Percentiles rank a stretch among this genome's conserved stretches.
Conservation (phyloP, 73 alveolate species). For the Tetrahymena thermophila region DNA sequence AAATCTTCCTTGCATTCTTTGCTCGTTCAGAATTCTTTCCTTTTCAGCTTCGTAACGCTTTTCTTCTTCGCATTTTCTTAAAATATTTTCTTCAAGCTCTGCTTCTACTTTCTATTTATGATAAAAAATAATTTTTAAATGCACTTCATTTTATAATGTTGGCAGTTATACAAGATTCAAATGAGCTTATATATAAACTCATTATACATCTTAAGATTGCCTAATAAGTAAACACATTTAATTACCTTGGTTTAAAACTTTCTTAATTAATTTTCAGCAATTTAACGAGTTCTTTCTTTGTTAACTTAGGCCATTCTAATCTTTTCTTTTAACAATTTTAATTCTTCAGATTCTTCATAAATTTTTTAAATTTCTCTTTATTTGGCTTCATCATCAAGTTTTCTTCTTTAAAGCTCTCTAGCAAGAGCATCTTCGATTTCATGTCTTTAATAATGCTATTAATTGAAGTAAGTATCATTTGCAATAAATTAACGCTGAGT, state of each 20-base stretch:
- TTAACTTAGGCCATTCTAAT: slow-evolving; percentile 31
- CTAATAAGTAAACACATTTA: not conserved
- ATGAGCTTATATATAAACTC: not conserved
- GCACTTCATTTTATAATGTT: not conserved
- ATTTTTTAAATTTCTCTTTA: slow-evolving; percentile 34
- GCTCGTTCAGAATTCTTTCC: slow-evolving; percentile 9
- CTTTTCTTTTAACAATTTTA: slow-evolving; percentile 29
- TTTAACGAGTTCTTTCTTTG: slow-evolving; percentile 39
- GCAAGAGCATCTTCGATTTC: slow-evolving; percentile 30
- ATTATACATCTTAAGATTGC: not conserved
- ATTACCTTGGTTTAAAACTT: not conserved
- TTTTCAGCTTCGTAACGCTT: slow-evolving; percentile 17
- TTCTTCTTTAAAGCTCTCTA: slow-evolving; percentile 36
- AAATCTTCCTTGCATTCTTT: slow-evolving; percentile 35
- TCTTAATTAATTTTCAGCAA: slow-evolving; percentile 37
- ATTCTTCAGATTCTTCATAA: slow-evolving; percentile 41
- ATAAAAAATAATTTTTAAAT: slow-evolving; percentile 8
- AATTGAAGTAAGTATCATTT: not conserved
- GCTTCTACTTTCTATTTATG: slow-evolving; percentile 26
- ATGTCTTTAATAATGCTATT: slow-evolving; percentile 3
- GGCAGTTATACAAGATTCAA: not conserved
- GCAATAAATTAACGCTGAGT: not conserved
- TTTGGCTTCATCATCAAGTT: slow-evolving; percentile 37
- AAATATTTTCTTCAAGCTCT: slow-evolving; percentile 33
- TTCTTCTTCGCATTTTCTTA: slow-evolving; percentile 14